Percentiles rank a stretch among this genome's conserved stretches.
These are phyloP conservation scores for Cytospora leucostoma DNA, from an alignment of 2,329 filamentous ascomycete genomes.

Conservation along the genomic window DNA sequence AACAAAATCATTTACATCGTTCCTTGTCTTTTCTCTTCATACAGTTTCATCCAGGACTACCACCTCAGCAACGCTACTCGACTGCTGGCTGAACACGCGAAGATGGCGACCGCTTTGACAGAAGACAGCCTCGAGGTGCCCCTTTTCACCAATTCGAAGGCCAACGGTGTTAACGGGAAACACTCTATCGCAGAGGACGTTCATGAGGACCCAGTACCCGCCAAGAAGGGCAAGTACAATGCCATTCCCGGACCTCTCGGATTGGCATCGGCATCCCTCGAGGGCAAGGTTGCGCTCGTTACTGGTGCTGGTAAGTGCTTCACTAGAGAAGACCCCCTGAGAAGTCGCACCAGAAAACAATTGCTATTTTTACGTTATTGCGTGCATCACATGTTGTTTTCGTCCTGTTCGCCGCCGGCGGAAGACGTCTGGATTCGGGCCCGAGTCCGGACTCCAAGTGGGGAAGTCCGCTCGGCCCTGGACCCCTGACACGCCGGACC, in stretches of 20 bases:
- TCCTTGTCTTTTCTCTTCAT: not conserved
- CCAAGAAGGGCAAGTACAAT: slow-evolving; percentile 39
- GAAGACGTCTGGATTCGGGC: not conserved
- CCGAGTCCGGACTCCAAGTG: slow-evolving; percentile 12
- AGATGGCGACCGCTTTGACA: slow-evolving; percentile 23
- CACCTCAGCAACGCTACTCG: not conserved
- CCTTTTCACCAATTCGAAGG: slow-evolving; percentile 1
- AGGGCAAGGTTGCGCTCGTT: slow-evolving; percentile 42
- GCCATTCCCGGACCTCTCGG: slow-evolving; percentile 43
- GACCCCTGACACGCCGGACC: not conserved
- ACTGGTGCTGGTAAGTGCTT: slow-evolving; percentile 42
- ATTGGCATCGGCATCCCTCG: slow-evolving; percentile 41
- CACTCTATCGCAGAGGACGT: slow-evolving; percentile 26
- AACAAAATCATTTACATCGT: not conserved
- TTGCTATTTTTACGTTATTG: not conserved
- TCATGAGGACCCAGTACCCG: slow-evolving; percentile 22
- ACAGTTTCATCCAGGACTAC: not conserved
- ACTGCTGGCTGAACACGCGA: not conserved
- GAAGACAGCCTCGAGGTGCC: slow-evolving; percentile 17
- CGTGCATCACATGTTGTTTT: slow-evolving; percentile 6
- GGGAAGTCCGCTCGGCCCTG: slow-evolving; percentile 17
- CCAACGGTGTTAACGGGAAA: slow-evolving; percentile 18
- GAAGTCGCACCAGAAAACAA: not conserved
- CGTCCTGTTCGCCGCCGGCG: not conserved
- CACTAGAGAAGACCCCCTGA: not conserved